phyloP scores from a whole-genome alignment of 2,329 filamentous ascomycete species.

The Arthrobotrys entomopaga region DNA sequence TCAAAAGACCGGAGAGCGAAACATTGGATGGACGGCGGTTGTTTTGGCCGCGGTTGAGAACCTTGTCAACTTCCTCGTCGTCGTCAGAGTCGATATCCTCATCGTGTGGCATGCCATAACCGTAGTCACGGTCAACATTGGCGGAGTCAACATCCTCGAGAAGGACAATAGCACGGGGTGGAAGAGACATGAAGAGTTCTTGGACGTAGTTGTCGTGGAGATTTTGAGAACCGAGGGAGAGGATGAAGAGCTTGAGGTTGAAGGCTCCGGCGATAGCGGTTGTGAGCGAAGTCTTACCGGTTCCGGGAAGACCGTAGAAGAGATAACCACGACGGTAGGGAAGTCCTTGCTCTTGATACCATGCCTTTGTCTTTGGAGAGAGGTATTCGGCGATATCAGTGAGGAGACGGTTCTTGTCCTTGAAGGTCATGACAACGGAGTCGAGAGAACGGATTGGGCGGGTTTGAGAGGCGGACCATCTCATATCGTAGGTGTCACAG shows the following conservation, averaged over 20 bases:
- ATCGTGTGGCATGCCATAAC: slow-evolving; percentile 52
- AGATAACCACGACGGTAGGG: slow-evolving; percentile 87
- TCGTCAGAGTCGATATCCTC: slow-evolving; percentile 56
- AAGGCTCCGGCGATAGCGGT: slow-evolving; percentile 77
- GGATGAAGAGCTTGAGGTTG: slow-evolving; percentile 76
- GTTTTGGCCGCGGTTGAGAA: slow-evolving; percentile 60
- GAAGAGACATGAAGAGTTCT: slow-evolving; percentile 73
- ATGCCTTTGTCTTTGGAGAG: slow-evolving; percentile 72
- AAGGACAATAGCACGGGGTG: slow-evolving; percentile 76
- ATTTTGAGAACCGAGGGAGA: slow-evolving; percentile 68
- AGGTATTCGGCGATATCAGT: slow-evolving; percentile 73
- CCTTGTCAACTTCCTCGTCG: slow-evolving; percentile 61
- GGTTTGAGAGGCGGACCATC: slow-evolving; percentile 72
- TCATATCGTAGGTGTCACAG: slow-evolving; percentile 65
- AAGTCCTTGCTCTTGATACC: slow-evolving; percentile 85
- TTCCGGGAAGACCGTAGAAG: slow-evolving; percentile 81
- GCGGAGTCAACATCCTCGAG: slow-evolving; percentile 81
- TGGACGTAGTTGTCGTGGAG: slow-evolving; percentile 74
- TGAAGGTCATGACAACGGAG: slow-evolving; percentile 73
- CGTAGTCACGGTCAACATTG: slow-evolving; percentile 57
- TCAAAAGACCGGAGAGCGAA: slow-evolving; percentile 74
- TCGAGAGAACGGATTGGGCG: slow-evolving; percentile 71
- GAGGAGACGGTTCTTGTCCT: slow-evolving; percentile 70
- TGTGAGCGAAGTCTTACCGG: slow-evolving; percentile 78
- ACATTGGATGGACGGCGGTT: slow-evolving; percentile 63